Evolutionary conservation across 1,284 basidiomycete genomes (phyloP).

Genomic region (Pyrrhoderma noxium): DNA sequence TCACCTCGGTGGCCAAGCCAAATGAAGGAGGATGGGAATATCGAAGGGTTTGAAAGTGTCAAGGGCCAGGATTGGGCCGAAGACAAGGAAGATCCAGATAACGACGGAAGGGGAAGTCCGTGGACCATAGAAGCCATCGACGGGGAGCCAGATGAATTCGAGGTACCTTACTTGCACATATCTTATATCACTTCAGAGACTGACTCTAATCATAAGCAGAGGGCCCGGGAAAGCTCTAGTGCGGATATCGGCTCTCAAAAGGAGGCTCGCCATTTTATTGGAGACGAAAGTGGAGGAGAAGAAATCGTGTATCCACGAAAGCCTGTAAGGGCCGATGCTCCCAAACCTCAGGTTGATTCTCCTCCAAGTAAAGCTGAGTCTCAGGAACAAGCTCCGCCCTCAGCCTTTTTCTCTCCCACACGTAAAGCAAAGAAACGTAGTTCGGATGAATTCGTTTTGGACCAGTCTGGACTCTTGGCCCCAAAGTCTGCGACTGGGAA

Average conservation of each 20-base stretch:
- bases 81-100: conserved; percentile 31
- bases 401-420: conserved; percentile 44
- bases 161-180: conserved; percentile 36
- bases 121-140: conserved; percentile 84
- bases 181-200: not conserved
- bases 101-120: conserved; percentile 58
- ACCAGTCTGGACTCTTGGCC: conserved; percentile 54
- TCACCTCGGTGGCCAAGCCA: conserved; percentile 85
- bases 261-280: conserved; percentile 49
- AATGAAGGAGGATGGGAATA: conserved; percentile 5
- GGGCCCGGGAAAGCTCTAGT: not conserved
- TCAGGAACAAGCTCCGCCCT: conserved; percentile 13
- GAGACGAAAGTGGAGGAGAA: conserved; percentile 75
- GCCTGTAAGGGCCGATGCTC: conserved; percentile 29
- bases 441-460: conserved; percentile 76
- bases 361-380: conserved; percentile 4
- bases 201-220: not conserved
- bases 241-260: not conserved
- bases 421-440: conserved; percentile 66
- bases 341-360: conserved; percentile 19
- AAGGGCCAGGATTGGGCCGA: conserved; percentile 31
- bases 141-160: conserved; percentile 61
- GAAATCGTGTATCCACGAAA: conserved; percentile 77
- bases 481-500: conserved; percentile 38
- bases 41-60: conserved; percentile 33